phyloP scores from a whole-genome alignment of 176 grass and related monocot genomes.

The Rhipidocladum racemiflorum region DNA sequence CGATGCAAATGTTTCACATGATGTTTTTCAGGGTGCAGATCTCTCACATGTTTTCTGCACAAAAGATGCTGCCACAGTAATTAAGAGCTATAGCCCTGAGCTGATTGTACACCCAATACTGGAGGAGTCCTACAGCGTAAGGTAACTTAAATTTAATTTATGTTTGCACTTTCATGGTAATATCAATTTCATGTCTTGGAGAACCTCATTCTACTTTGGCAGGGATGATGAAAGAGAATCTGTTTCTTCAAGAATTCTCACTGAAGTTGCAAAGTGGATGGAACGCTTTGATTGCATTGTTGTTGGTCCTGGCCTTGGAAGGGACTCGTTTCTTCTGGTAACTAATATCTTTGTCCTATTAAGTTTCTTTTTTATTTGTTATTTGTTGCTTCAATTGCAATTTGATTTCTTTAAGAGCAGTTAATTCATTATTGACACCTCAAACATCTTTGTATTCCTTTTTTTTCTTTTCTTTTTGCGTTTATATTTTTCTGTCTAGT shows the following conservation, averaged over 20 bases:
- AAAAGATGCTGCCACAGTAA: conserved; percentile 92
- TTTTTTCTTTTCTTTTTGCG: neutral
- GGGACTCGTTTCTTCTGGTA: conserved; percentile 90
- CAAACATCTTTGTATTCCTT: neutral
- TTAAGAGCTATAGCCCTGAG: conserved; percentile 96
- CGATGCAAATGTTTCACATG: conserved; percentile 17
- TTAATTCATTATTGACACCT: neutral
- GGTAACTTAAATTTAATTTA: conserved; percentile 42
- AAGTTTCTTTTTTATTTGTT: neutral
- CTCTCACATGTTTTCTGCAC: conserved; percentile 96
- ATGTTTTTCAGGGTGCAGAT: conserved; percentile 76
- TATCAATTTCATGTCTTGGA: neutral
- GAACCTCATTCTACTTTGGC: conserved; percentile 3
- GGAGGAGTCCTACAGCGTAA: conserved; percentile 90
- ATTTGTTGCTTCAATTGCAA: neutral
- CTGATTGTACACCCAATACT: conserved; percentile 91
- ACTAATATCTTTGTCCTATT: neutral
- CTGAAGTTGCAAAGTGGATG: conserved; percentile 86
- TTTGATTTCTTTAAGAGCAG: neutral
- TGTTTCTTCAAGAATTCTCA: conserved; percentile 64
- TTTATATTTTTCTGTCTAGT: neutral
- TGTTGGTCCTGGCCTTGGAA: conserved; percentile 88
- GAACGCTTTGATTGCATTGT: conserved; percentile 92
- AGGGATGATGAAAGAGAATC: conserved; percentile 68
- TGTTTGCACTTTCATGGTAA: neutral